phyloP scores from a whole-genome alignment of 2,329 filamentous ascomycete genomes.

The Microsporum ferrugineum region DNA sequence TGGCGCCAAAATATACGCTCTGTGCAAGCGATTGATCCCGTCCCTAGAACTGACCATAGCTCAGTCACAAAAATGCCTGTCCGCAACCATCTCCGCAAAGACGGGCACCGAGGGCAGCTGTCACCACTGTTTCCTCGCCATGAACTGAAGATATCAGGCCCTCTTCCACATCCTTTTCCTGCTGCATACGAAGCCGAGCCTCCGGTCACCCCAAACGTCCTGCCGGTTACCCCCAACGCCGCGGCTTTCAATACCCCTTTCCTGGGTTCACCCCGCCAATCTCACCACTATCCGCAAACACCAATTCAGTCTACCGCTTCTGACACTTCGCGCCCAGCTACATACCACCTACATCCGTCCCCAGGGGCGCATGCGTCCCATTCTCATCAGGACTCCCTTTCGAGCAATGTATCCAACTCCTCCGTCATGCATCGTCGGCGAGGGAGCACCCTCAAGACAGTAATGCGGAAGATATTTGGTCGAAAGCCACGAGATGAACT shows the following conservation, averaged over 20 bases:
- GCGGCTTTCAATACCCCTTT: slow-evolving; percentile 5
- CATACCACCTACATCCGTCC: slow-evolving; percentile 12
- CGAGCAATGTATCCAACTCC: slow-evolving; percentile 17
- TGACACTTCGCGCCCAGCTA: slow-evolving; percentile 8
- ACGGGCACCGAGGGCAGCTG: background rate
- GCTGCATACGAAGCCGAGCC: slow-evolving; percentile 12
- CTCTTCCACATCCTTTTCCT: slow-evolving; percentile 17
- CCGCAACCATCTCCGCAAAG: slow-evolving; percentile 2
- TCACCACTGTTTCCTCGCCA: slow-evolving; percentile 17
- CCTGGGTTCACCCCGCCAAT: slow-evolving; percentile 3
- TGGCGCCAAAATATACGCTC: background rate
- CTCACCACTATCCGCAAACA: slow-evolving; percentile 9
- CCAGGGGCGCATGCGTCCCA: slow-evolving; percentile 13
- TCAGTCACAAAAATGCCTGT: slow-evolving; percentile 5
- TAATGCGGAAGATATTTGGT: slow-evolving; percentile 37
- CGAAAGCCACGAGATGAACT: slow-evolving; percentile 26
- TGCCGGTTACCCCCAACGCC: slow-evolving; percentile 8
- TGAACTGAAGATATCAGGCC: slow-evolving; percentile 25
- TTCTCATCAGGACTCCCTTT: slow-evolving; percentile 17
- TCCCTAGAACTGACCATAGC: background rate
- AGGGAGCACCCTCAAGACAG: slow-evolving; percentile 32
- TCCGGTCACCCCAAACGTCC: slow-evolving; percentile 11
- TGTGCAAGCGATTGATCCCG: background rate
- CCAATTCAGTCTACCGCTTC: slow-evolving; percentile 14
- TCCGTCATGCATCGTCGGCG: slow-evolving; percentile 28